Base-by-base conservation (phyloP, 495 filamentous ascomycete genomes). In the Penicillium cataractarum region DNA sequence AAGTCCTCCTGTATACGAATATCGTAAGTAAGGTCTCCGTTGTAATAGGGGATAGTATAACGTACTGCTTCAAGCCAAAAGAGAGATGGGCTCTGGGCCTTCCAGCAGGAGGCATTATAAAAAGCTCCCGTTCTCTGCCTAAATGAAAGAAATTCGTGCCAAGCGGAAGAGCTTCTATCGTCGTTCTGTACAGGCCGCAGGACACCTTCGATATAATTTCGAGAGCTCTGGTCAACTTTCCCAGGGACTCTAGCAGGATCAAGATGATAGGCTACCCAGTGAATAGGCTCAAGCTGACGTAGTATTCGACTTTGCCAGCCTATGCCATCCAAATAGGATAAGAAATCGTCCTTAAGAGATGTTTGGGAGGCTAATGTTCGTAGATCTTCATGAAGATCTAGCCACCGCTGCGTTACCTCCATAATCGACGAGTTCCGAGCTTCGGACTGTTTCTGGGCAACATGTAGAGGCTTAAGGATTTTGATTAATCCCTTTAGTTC, bases 191-290 rank as follows among this genome's bases (percentile, higher is more conserved):
- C 24, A 48, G 55, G 55, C 42, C 55, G 55, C 17, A 58, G 55
- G 19, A 58, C 40, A 49, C 55, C 55, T 58, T 58, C 39, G 29
- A 58, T 58, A 32, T 58, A 48, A 33, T 49, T 29, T 58, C 55
- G 55, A 58, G 55, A 58, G 55, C 24, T 58, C 39, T 58, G 10
- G 26, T 58, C 40, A 48, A 58, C 55, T 35, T 58, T 58, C 24
- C 55, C 26, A 58, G 55, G 55, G 39, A 58, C 55, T 35, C 39
- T 42, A 8, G 39, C 39, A 6, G 39, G 39, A 4, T 42, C 39
- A 42, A 42, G 39, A 42, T 42, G 17, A 42, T 42, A 42, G 17
- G 39, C 39, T 42, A 42, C n/a, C 39, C 4, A 42, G 39, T 42
- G 39, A 8, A 42, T 42, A 42, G 39, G 39, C 39, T 42, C 39